Percentiles rank a stretch among this genome's conserved stretches.
Evolutionary conservation across 148 eudicot species (phyloP).

Genomic region (Euryodendron excelsum): DNA sequence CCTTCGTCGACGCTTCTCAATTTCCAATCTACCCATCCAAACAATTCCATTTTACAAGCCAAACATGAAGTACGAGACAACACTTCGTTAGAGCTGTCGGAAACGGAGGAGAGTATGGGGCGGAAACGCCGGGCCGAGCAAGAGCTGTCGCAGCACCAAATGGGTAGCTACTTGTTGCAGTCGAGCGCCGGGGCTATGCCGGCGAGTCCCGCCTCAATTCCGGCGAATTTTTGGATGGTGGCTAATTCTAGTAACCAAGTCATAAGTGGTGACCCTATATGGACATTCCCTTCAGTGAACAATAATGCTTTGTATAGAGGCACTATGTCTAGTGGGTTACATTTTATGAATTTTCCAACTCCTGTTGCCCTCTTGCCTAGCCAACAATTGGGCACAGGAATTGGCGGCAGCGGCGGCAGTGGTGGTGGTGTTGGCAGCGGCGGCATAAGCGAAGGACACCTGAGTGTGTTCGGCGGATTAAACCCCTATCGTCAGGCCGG

Average conservation of each 20-base stretch:
- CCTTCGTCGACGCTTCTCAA: conserved; percentile 48
- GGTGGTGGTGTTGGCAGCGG: conserved; percentile 18
- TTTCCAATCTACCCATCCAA: conserved; percentile 45
- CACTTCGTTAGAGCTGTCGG: conserved; percentile 39
- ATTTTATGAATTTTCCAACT: conserved; percentile 88
- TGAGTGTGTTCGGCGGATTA: conserved; percentile 60
- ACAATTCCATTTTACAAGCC: conserved; percentile 37
- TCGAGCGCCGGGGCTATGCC: conserved; percentile 46
- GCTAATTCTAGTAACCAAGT: conserved; percentile 47
- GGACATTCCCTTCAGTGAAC: conserved; percentile 69
- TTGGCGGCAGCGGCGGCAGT: conserved; percentile 22
- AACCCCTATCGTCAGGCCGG: conserved; percentile 48
- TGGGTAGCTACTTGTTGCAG: conserved; percentile 53
- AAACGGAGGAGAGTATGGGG: conserved; percentile 38
- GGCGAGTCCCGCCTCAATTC: conserved; percentile 46
- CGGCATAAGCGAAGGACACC: conserved; percentile 44
- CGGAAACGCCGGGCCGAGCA: conserved; percentile 38
- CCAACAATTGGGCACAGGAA: conserved; percentile 55
- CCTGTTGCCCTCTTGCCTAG: conserved; percentile 73
- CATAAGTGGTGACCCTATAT: conserved; percentile 58
- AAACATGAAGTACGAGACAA: conserved; percentile 51
- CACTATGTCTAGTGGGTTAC: conserved; percentile 65
- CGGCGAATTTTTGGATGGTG: conserved; percentile 92
- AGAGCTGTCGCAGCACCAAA: conserved; percentile 35
- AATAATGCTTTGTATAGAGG: conserved; percentile 62